phyloP scores from a whole-genome alignment of 805 yeast genomes.

The Kodamaea nitidulidarum region DNA sequence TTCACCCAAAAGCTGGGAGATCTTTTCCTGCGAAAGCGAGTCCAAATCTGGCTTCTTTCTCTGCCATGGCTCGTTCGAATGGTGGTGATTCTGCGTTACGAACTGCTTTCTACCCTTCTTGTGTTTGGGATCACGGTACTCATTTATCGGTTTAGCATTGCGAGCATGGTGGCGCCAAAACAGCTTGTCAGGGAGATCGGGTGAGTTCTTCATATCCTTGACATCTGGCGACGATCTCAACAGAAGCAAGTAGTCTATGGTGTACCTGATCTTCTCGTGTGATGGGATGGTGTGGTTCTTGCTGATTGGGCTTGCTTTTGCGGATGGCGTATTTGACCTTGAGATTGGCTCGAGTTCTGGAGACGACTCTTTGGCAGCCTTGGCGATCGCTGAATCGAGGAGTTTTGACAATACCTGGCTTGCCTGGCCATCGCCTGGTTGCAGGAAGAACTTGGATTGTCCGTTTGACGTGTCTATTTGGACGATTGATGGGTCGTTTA shows the following conservation, averaged over 20 bases:
- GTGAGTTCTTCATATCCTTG: slow-evolving; percentile 23
- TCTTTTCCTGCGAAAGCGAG: slow-evolving; percentile 28
- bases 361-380: slow-evolving; percentile 43
- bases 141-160: slow-evolving; percentile 7
- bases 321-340: background rate
- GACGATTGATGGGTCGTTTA: slow-evolving; percentile 31
- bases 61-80: slow-evolving; percentile 26
- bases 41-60: slow-evolving; percentile 27
- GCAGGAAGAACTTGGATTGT: slow-evolving; percentile 8
- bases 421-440: slow-evolving; percentile 20
- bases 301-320: background rate
- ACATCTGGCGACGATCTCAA: slow-evolving; percentile 36
- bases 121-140: slow-evolving; percentile 12
- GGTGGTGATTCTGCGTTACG: slow-evolving; percentile 4
- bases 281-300: background rate
- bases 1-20: slow-evolving; percentile 35
- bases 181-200: slow-evolving; percentile 41
- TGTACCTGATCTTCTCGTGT: slow-evolving; percentile 15
- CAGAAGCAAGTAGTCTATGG: slow-evolving; percentile 25
- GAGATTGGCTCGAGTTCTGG: slow-evolving; percentile 27
- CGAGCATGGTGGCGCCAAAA: slow-evolving; percentile 44
- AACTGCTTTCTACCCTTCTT: slow-evolving; percentile 13
- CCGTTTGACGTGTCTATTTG: slow-evolving; percentile 10
- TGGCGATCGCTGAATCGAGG: slow-evolving; percentile 44
- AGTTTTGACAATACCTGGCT: slow-evolving; percentile 38